Conservation (phyloP, 2,329 filamentous ascomycete genomes). For the Fusarium domesticum region DNA sequence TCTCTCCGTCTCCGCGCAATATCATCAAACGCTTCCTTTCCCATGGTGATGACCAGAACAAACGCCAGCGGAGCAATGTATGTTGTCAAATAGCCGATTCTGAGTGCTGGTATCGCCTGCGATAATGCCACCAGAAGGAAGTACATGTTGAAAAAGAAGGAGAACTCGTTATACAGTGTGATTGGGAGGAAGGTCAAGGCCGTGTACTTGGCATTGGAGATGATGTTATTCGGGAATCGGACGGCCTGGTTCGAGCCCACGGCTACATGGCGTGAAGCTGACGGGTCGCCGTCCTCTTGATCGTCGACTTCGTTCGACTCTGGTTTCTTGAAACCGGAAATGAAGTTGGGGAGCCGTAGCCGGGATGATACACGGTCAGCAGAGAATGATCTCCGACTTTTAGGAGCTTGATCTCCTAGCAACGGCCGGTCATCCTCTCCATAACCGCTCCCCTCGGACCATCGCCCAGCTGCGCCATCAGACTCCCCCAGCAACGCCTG, state of each 20-base stretch:
- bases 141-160: conserved; percentile 99
- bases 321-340: conserved; percentile 43
- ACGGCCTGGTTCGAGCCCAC: conserved; percentile 72
- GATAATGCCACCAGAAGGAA: conserved; percentile 93
- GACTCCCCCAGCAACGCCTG: conserved; percentile 64
- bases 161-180: conserved; percentile 97
- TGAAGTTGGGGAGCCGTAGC: conserved; percentile 66
- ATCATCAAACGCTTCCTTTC: conserved; percentile 94
- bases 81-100: conserved; percentile 91
- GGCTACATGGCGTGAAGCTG: conserved; percentile 68
- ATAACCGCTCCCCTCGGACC: conserved; percentile 58
- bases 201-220: conserved; percentile 98
- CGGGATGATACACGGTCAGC: conserved; percentile 42
- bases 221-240: conserved; percentile 82
- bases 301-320: conserved; percentile 45
- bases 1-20: conserved; percentile 82
- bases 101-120: conserved; percentile 82
- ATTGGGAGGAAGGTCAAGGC: conserved; percentile 89
- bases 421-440: conserved; percentile 72
- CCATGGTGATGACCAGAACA: conserved; percentile 86
- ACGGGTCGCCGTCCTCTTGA: conserved; percentile 58
- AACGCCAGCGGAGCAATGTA: conserved; percentile 92
- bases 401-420: conserved; percentile 45
- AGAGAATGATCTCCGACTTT: conserved; percentile 29
- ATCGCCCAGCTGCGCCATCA: conserved; percentile 51